Evolutionary conservation across 495 filamentous ascomycete species (phyloP), one percentile per base, ranked within the genome.

Genomic region (Neurospora sp.): DNA sequence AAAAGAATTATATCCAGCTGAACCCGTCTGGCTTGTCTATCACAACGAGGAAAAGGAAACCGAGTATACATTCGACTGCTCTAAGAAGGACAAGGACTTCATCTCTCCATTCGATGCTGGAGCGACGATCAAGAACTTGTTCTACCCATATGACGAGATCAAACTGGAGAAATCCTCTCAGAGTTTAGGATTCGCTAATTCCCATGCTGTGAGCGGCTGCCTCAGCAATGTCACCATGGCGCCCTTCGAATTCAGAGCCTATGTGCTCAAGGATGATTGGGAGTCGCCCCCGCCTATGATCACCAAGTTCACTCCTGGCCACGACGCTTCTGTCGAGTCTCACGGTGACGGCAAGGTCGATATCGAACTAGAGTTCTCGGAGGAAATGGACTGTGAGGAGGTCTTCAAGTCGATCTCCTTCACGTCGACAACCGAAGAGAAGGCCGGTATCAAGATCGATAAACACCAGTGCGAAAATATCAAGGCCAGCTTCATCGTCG

Each of bases 91-190:
- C 9, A 75, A 71, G 7, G 75, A 74, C 31, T 82, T 92, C 54
- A 80, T 91, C 72, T 82, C 91, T 12, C 88, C 91, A 0, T 92
- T 89, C 76, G 79, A 80, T 12, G 80, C 82, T 0, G 85, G 84
- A 7, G 88, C 84, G 12, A 89, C 85, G 0, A 90, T 93, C 76
- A 87, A 87, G 77, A 93, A 91, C 77, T 80, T 93, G 7, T 91
- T 92, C 79, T 90, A 87, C 73, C 91, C 91, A 1, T 89, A 89
- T 74, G 91, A 93, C 60, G 88, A 90, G 76, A 80, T 86, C 41
- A 85, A 80, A 5, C 78, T 92, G 10, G 76, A 78, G 23, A 73
- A 49, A 4, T 31, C 79, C 86, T 77, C 79, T 11, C 70, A 44
- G 71, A 73, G 39, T 11, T 18, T 73, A 4, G 75, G 75, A 16